Base-by-base conservation (phyloP, 2,329 filamentous ascomycete genomes). In the Thelonectria rubi region DNA sequence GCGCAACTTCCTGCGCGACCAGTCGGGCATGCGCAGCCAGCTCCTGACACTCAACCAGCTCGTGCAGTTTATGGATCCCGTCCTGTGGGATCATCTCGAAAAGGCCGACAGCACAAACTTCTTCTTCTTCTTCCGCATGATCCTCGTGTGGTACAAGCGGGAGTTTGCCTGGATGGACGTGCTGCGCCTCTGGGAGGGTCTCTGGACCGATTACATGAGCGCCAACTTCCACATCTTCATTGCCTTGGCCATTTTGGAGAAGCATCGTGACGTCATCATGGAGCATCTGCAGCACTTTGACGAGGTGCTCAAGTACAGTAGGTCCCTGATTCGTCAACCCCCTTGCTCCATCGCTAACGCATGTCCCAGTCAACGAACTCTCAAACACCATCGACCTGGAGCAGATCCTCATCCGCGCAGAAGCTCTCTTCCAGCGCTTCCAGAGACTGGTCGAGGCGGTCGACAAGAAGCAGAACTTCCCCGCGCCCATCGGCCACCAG, bases 71-170 rank as follows among this genome's bases (percentile, higher is more conserved):
- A 94, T 99, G 88, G 95, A 99, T 69, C 95, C 96, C 0, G 91
- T 93, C 74, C 87, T 99, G 8, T 98, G 97, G 78, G 84, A 91
- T 2, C 95, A 99, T 71, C 86, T 99, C 0, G 88, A 97, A 76
- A 89, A 86, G 15, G 92, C 94, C 18, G 96, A 99, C 72, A 96
- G 91, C 72, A 99, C 95, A 21, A 99, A 99, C 76, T 99, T 99
- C 78, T 99, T 99, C 79, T 99, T 99, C 82, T 98, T 99, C 82
- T 99, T 98, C 86, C 91, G 95, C 62, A 98, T 98, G 95, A 84
- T 99, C 34, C 84, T 99, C 1, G 95, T 99, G 10, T 99, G 95
- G 95, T 99, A 95, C 78, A 99, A 99, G 82, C 90, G 95, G 49
- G 95, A 99, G 77, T 99, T 99, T 71, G 86, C 88, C 68, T 99